phyloP scores from a whole-genome alignment of 176 grass and related monocot genomes.

The Lolium rigidum region DNA sequence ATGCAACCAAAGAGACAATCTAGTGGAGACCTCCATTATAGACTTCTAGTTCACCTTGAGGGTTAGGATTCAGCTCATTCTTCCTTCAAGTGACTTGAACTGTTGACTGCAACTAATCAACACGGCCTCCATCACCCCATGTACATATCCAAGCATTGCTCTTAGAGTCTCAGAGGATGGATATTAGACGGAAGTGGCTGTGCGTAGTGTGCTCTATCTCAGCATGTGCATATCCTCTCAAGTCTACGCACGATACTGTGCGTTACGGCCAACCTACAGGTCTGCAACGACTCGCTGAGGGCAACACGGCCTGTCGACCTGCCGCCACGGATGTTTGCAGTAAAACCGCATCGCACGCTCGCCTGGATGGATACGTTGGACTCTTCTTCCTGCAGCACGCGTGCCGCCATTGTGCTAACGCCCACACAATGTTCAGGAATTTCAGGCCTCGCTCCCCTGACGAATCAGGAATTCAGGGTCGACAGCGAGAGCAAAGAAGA shows the following conservation, averaged over 20 bases:
- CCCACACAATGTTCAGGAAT: background rate
- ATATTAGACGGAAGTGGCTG: too few species aligned
- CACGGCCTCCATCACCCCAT: background rate
- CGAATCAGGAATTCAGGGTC: background rate
- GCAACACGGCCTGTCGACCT: background rate
- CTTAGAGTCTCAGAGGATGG: too few species aligned
- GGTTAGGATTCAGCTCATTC: constrained; percentile 22
- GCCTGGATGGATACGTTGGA: background rate
- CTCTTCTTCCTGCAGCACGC: background rate
- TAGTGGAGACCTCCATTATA: background rate
- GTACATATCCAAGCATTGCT: background rate
- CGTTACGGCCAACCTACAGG: background rate
- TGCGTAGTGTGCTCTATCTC: too few species aligned
- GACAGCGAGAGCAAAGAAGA: constrained; percentile 8
- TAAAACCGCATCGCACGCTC: constrained; percentile 32
- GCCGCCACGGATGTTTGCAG: constrained; percentile 16
- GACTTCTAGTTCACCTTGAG: background rate
- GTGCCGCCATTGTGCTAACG: background rate
- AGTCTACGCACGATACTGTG: constrained; percentile 13
- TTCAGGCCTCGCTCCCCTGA: background rate
- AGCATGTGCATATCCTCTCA: background rate
- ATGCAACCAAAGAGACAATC: background rate
- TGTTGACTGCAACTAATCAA: background rate
- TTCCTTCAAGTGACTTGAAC: background rate
- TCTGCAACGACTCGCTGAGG: background rate